Evolutionary conservation across 805 yeast genomes (phyloP).

Genomic region (Metahyphopichia silvanorum): DNA sequence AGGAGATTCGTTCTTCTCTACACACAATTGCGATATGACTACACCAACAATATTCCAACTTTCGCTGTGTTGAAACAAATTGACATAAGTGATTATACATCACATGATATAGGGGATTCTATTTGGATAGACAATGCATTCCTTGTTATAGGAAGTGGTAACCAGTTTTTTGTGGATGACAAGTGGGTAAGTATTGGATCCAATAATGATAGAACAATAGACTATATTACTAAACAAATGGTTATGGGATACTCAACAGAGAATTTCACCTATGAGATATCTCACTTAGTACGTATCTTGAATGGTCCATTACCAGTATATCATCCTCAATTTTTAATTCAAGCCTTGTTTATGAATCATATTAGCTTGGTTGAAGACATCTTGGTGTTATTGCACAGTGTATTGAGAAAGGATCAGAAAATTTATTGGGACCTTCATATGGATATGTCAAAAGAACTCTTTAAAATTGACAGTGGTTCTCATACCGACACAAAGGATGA

Average conservation of each 20-base stretch:
- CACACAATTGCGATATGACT: constrained; percentile 84
- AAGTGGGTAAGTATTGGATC: constrained; percentile 42
- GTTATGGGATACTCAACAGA: constrained; percentile 23
- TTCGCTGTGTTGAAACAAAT: constrained; percentile 73
- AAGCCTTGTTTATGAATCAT: constrained; percentile 64
- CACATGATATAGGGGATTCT: constrained; percentile 85
- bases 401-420: constrained; percentile 39
- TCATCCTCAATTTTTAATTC: constrained; percentile 86
- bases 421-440: constrained; percentile 34
- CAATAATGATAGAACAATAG: constrained; percentile 34
- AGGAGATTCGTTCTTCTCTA: constrained; percentile 58
- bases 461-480: constrained; percentile 1
- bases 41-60: constrained; percentile 75
- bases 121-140: constrained; percentile 80
- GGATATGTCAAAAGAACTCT: constrained; percentile 16
- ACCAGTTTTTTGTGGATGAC: constrained; percentile 82
- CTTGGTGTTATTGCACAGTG: constrained; percentile 49
- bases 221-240: constrained; percentile 47
- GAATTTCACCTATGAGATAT: constrained; percentile 38
- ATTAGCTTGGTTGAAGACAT: constrained; percentile 53
- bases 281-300: constrained; percentile 69
- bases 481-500: constrained; percentile 2
- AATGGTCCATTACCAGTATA: constrained; percentile 89
- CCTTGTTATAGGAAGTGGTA: constrained; percentile 82
- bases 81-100: constrained; percentile 66